Conservation (phyloP, 768 basidiomycete species). For the Amanita pallidorosea region DNA sequence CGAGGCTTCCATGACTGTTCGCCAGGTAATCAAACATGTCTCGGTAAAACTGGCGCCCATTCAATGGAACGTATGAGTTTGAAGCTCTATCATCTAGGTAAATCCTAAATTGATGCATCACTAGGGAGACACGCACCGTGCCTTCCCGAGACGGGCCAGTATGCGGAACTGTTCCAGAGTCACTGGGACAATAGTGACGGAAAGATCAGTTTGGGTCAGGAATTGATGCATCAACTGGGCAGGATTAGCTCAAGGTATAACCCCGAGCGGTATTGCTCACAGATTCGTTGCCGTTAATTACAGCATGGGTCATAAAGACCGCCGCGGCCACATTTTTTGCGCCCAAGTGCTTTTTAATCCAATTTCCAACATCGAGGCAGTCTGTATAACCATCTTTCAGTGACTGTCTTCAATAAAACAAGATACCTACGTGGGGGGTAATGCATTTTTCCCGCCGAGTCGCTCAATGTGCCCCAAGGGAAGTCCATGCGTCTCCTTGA, state of each 20-base stretch:
- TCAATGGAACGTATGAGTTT: constrained; percentile 53
- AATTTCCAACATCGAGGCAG: constrained; percentile 43
- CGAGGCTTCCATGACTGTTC: constrained; percentile 13
- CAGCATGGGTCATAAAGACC: constrained; percentile 61
- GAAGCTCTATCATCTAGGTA: constrained; percentile 23
- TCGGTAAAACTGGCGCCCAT: constrained; percentile 54
- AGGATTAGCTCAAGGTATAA: background rate
- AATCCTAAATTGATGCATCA: background rate
- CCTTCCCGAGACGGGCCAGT: constrained; percentile 55
- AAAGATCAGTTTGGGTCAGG: constrained; percentile 11
- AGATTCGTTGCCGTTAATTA: constrained; percentile 51
- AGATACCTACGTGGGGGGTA: constrained; percentile 45
- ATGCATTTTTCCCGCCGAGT: constrained; percentile 38
- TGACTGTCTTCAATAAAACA: background rate
- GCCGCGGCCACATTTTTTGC: constrained; percentile 47
- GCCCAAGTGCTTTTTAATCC: constrained; percentile 50
- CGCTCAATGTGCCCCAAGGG: constrained; percentile 24
- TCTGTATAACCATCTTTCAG: constrained; percentile 25
- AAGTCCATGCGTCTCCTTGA: constrained; percentile 47
- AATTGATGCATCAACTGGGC: constrained; percentile 38
- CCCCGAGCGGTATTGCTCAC: constrained; percentile 17
- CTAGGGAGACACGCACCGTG: constrained; percentile 34
- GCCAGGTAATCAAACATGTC: constrained; percentile 60
- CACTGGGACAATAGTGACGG: constrained; percentile 39
- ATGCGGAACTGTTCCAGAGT: constrained; percentile 70